Evolutionary conservation across 176 grass and related monocot species (phyloP).

Genomic region (Avena insularis): DNA sequence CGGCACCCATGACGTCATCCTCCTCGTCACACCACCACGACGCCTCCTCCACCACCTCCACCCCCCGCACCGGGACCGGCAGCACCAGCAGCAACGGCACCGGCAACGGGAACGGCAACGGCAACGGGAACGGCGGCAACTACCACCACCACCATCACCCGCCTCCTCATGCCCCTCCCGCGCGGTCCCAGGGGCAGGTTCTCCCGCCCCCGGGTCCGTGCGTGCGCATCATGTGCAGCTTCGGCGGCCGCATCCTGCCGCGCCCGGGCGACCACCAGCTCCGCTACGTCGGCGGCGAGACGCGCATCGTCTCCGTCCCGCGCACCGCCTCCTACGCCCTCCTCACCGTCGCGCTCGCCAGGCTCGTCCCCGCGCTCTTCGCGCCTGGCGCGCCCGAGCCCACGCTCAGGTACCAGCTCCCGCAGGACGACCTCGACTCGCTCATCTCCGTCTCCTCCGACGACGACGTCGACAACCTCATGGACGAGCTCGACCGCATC

Average conservation of each 20-base stretch:
- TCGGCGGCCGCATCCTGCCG: conserved; percentile 84
- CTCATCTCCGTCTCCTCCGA: conserved; percentile 85
- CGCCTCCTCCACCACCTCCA: conserved; percentile 42
- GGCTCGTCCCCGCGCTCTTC: conserved; percentile 50
- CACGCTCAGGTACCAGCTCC: conserved; percentile 75
- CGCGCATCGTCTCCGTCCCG: conserved; percentile 86
- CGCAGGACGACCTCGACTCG: conserved; percentile 81
- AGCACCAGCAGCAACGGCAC: not conserved
- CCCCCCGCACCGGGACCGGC: conserved; percentile 37
- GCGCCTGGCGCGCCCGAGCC: conserved; percentile 13
- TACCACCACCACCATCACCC: conserved; percentile 18
- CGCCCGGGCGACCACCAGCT: conserved; percentile 79
- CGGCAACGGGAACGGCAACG: conserved; percentile 17
- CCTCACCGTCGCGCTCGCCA: conserved; percentile 60
- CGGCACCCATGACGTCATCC: conserved; percentile 30
- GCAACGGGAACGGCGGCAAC: conserved; percentile 5
- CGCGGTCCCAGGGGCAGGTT: not conserved
- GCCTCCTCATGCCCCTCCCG: conserved; percentile 13
- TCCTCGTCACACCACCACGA: conserved; percentile 39
- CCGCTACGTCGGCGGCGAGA: conserved; percentile 89
- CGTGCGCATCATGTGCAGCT: conserved; percentile 90
- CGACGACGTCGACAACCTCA: conserved; percentile 92
- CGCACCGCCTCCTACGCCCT: conserved; percentile 55
- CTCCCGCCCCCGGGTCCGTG: conserved; percentile 27
- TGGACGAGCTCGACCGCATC: conserved; percentile 83